These are phyloP conservation scores for Epichloe bromicola DNA, from an alignment of 2,329 filamentous ascomycete species.

Conservation along the genomic window DNA sequence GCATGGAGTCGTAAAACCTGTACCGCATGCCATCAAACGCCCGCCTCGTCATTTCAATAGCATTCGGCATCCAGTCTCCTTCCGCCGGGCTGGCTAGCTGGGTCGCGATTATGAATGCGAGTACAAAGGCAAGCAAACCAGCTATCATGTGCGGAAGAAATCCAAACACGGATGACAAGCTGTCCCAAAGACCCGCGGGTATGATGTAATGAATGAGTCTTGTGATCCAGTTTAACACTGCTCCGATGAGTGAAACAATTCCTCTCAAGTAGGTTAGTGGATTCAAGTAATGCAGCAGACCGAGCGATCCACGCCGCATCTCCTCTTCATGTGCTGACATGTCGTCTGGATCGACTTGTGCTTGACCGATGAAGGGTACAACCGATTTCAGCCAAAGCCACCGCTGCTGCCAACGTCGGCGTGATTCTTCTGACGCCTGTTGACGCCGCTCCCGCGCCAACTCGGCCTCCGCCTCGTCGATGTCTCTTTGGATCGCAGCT, in stretches of 20 bases:
- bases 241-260: constrained; percentile 13
- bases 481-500: constrained; percentile 12
- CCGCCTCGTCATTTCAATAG: constrained; percentile 1
- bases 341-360: not conserved
- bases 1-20: constrained; percentile 13
- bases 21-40: constrained; percentile 5
- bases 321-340: not conserved
- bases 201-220: constrained; percentile 7
- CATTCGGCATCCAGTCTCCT: constrained; percentile 5
- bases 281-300: constrained; percentile 17
- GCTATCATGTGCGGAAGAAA: constrained; percentile 5
- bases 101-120: constrained; percentile 4
- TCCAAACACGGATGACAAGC: constrained; percentile 5
- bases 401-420: constrained; percentile 9
- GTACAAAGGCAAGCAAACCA: constrained; percentile 3
- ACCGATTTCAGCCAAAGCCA: constrained; percentile 12
- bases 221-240: constrained; percentile 10
- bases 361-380: constrained; percentile 1
- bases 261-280: constrained; percentile 19
- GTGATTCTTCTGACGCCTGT: constrained; percentile 2
- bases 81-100: constrained; percentile 1
- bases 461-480: constrained; percentile 9
- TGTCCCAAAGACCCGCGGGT: constrained; percentile 4
- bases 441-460: constrained; percentile 2
- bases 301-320: not conserved